Base-by-base conservation (phyloP, 2,329 filamentous ascomycete genomes). In the Orbilia oligospora region DNA sequence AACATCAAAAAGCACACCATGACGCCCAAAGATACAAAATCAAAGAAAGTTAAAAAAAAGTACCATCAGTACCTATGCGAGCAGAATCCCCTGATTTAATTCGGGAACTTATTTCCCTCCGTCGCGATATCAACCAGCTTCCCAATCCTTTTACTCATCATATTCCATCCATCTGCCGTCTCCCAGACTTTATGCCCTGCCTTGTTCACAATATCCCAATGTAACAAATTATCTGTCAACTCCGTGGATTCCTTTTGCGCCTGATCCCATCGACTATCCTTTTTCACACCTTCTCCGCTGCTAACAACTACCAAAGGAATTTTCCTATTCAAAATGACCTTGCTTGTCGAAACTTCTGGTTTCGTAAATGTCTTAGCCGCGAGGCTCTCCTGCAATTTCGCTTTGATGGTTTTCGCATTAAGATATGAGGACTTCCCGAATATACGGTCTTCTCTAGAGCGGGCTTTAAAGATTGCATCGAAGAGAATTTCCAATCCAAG, bases 331-430 rank as follows among this genome's bases (percentile, higher is more conserved):
- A 97, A 93, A 67, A 98, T 96, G 56, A 91, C 90, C 22, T 92
- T 88, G 73, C 93, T 93, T 76, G 91, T 92, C 53, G 88, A 86
- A 18, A 97, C 90, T 82, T 99, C 96, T 38, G 92, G 92, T 84
- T 91, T 91, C 14, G 93, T 93, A 81, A 98, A 89, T 0, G 92
- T 93, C 80, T 91, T 89, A 0, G 94, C 94, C 36, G 97, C 93
- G 0, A 98, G 87, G 80, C 91, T 95, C 86, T 99, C 96, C 85
- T 99, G 96, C 71, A 99, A 87, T 85, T 94, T 93, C 3, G 94
- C 92, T 84, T 97, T 97, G 84, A 97, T 91, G 83, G 89, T 91
- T 84, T 94, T 97, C 79, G 92, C 93, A 24, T 88, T 88, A 84
- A 97, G 93, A 83, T 93, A 91, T 0, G 93, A 90, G 4, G 90